These are phyloP conservation scores for Penicillium brevicompactum DNA, from an alignment of 2,329 filamentous ascomycete species.

Conservation along the genomic window DNA sequence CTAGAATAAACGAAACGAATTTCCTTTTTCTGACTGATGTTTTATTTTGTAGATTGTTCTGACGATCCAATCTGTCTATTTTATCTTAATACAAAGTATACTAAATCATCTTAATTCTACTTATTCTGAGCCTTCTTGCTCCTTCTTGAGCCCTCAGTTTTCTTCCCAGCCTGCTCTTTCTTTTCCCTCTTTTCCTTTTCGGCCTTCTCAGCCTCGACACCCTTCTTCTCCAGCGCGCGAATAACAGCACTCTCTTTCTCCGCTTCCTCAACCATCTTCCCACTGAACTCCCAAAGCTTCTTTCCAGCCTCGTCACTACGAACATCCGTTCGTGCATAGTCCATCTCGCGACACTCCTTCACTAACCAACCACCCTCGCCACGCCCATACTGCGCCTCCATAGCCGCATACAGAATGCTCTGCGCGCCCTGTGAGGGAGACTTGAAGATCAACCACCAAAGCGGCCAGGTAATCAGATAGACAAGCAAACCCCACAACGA, in stretches of 20 bases:
- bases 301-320: conserved; percentile 78
- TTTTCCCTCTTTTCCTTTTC: conserved; percentile 68
- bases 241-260: conserved; percentile 77
- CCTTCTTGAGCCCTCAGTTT: conserved; percentile 43
- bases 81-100: not conserved
- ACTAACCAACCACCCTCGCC: conserved; percentile 70
- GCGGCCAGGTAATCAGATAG: conserved; percentile 75
- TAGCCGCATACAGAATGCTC: conserved; percentile 79
- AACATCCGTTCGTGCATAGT: conserved; percentile 72
- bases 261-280: conserved; percentile 75
- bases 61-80: not conserved
- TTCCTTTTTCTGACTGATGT: conserved; percentile 29
- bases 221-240: conserved; percentile 60
- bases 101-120: conserved; percentile 9
- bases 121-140: conserved; percentile 37
- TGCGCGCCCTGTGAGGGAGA: conserved; percentile 82
- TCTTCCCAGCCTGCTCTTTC: conserved; percentile 23
- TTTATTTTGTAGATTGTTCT: conserved; percentile 4
- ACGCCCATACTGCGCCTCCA: conserved; percentile 73
- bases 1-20: conserved; percentile 38
- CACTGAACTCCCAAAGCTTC: conserved; percentile 86
- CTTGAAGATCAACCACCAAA: conserved; percentile 89
- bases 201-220: conserved; percentile 45
- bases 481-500: conserved; percentile 75
- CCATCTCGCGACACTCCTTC: conserved; percentile 83